Evolutionary conservation across 805 yeast species (phyloP).

Genomic region (Saturnispora diversa): DNA sequence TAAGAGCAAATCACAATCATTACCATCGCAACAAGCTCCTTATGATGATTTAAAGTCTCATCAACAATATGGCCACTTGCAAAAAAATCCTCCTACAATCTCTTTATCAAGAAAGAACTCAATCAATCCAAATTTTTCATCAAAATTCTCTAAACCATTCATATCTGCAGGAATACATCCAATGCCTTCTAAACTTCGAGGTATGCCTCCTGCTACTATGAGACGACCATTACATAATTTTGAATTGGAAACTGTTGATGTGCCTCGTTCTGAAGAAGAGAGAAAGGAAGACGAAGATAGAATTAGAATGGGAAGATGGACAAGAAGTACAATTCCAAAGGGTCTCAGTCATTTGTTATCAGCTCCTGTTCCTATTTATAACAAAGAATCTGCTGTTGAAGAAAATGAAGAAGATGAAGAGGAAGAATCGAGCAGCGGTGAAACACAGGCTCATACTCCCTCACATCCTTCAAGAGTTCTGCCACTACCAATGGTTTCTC

Average conservation of each 20-base stretch:
- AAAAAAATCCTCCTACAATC: not conserved
- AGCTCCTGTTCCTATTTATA: conserved; percentile 16
- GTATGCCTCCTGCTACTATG: conserved; percentile 54
- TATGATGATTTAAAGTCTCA: too few relatives aligned
- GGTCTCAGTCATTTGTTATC: conserved; percentile 43
- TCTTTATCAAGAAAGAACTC: not conserved
- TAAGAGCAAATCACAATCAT: too few relatives aligned
- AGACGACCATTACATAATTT: conserved; percentile 37
- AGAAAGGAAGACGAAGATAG: conserved; percentile 41
- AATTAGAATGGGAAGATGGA: conserved; percentile 42
- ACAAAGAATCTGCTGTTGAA: not conserved
- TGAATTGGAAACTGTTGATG: conserved; percentile 27
- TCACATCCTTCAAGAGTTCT: conserved; percentile 9
- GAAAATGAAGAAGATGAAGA: conserved; percentile 8
- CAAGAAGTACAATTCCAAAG: conserved; percentile 45
- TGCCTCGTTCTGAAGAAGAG: conserved; percentile 31
- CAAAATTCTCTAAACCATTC: not conserved
- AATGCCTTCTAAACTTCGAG: conserved; percentile 19
- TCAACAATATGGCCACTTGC: not conserved
- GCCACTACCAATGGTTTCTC: conserved; percentile 13
- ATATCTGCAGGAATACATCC: not conserved
- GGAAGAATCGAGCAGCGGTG: not conserved
- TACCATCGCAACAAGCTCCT: too few relatives aligned
- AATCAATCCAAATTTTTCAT: not conserved
- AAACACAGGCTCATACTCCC: not conserved